Evolutionary conservation across 495 filamentous ascomycete genomes (phyloP).

Genomic region (Echria macrotheca): DNA sequence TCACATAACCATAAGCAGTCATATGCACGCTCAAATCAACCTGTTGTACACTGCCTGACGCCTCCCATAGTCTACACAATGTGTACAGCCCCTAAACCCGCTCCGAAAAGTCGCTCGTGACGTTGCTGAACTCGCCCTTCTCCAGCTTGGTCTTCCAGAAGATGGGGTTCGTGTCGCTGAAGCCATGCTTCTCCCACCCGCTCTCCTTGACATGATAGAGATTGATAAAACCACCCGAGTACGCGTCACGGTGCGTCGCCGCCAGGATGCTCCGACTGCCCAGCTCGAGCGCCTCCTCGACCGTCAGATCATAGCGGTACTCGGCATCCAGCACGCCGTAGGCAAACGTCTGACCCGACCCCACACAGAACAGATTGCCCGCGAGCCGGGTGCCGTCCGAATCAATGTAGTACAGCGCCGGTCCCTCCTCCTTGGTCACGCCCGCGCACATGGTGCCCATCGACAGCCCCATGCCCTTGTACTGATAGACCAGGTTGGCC

Average conservation of each 20-base stretch:
- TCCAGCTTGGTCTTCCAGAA: conserved; percentile 99
- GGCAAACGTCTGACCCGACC: conserved; percentile 95
- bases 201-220: conserved; percentile 97
- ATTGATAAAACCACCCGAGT: conserved; percentile 98
- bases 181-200: conserved; percentile 97
- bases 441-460: conserved; percentile 99
- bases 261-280: conserved; percentile 88
- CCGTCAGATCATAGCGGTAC: conserved; percentile 81
- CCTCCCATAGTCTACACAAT: conserved; percentile 16
- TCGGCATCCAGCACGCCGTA: conserved; percentile 96
- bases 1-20: too few relatives aligned
- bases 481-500: conserved; percentile 93
- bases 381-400: conserved; percentile 89
- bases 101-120: conserved; percentile 68
- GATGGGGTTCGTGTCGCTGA: conserved; percentile 89
- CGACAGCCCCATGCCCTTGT: conserved; percentile 95
- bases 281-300: conserved; percentile 83
- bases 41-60: conserved; percentile 1
- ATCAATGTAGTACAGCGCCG: conserved; percentile 98
- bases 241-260: conserved; percentile 96
- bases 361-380: conserved; percentile 96
- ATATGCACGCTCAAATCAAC: conserved; percentile 11
- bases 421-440: conserved; percentile 92
- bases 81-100: conserved; percentile 17
- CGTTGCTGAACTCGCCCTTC: conserved; percentile 97